Percentiles rank a stretch among this genome's conserved stretches.
Conservation (phyloP, 768 basidiomycete genomes). For the Hortiboletus flavorubellus region DNA sequence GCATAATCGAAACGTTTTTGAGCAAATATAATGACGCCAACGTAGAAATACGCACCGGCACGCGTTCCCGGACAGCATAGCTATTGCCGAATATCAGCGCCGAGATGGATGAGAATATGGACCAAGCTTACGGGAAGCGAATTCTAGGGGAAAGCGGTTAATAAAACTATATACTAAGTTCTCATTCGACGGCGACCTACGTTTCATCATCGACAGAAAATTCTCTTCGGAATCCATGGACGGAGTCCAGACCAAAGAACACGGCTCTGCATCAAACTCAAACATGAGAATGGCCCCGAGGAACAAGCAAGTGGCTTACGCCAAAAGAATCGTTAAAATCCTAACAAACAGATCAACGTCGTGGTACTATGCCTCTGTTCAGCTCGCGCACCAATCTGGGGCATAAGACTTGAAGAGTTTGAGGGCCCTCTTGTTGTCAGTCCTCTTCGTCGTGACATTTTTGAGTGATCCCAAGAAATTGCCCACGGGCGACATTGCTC, state of each 20-base stretch:
- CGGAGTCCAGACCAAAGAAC: slow-evolving; percentile 61
- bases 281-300: background rate
- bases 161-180: slow-evolving; percentile 9
- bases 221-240: slow-evolving; percentile 69
- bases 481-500: slow-evolving; percentile 13
- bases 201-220: slow-evolving; percentile 80
- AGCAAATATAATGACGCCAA: background rate
- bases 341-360: slow-evolving; percentile 34
- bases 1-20: background rate
- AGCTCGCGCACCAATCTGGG: slow-evolving; percentile 64
- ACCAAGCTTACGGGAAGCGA: slow-evolving; percentile 21
- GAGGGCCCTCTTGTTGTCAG: slow-evolving; percentile 28
- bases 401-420: slow-evolving; percentile 61
- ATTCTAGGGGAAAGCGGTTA: slow-evolving; percentile 15
- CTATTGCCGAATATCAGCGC: slow-evolving; percentile 33
- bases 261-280: slow-evolving; percentile 39
- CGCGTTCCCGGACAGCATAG: slow-evolving; percentile 70
- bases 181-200: slow-evolving; percentile 33
- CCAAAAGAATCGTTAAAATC: slow-evolving; percentile 62
- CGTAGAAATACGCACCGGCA: slow-evolving; percentile 53
- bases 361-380: background rate
- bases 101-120: background rate
- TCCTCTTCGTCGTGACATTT: slow-evolving; percentile 15
- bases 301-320: slow-evolving; percentile 40
- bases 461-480: slow-evolving; percentile 5